A percentile compares a stretch with the other conserved stretches of the same genome.
Evolutionary conservation across 73 alveolate species (phyloP).

Genomic region (Symbiodinium natans): DNA sequence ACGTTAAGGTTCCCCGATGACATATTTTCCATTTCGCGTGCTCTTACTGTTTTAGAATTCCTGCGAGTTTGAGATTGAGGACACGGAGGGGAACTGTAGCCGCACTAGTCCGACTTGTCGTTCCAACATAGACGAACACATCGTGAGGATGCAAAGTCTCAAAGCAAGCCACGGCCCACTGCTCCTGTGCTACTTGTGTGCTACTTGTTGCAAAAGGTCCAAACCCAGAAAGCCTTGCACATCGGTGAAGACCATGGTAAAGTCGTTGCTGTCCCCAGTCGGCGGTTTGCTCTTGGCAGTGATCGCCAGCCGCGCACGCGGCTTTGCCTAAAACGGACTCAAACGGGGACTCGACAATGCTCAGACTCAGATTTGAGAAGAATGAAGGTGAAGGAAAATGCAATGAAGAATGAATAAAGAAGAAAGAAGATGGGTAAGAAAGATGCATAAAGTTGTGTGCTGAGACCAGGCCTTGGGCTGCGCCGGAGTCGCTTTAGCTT

Average conservation of each 20-base stretch:
- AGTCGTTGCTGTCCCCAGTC: constrained; percentile 59
- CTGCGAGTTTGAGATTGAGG: no score
- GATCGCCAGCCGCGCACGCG: constrained; percentile 68
- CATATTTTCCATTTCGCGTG: no score
- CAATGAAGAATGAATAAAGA: not conserved
- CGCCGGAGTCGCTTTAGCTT: not conserved
- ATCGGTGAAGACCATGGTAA: constrained; percentile 90
- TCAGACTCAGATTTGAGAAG: no score
- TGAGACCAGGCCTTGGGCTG: constrained; percentile 9
- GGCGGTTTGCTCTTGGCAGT: constrained; percentile 87
- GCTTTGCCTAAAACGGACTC: constrained; percentile 38
- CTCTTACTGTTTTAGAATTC: no score
- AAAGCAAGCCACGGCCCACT: not conserved
- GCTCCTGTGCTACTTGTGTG: not conserved
- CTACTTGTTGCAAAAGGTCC: not conserved
- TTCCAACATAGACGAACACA: no score
- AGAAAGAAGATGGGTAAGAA: not conserved
- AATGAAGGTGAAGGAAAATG: not conserved
- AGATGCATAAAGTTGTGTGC: not conserved
- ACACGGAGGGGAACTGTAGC: no score
- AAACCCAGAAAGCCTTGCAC: constrained; percentile 63
- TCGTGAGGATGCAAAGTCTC: no score
- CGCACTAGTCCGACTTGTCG: no score
- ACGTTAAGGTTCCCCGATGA: no score
- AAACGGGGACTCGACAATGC: not conserved